phyloP scores from a whole-genome alignment of 2,329 filamentous ascomycete species.

The Neonectria ditissima region DNA sequence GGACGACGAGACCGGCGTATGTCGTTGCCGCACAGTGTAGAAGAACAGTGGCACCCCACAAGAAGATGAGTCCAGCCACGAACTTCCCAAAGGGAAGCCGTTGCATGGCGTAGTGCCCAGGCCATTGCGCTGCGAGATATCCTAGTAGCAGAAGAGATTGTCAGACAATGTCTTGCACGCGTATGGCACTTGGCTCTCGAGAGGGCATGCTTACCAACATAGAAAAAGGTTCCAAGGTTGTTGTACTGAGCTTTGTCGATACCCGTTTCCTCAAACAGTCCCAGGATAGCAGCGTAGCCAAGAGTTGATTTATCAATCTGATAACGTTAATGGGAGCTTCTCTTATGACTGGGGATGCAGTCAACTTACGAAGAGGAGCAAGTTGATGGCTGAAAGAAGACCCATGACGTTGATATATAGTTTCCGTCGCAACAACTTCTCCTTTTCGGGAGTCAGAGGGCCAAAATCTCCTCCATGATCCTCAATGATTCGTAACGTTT shows the following conservation, averaged over 20 bases:
- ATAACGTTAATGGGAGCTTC: not conserved
- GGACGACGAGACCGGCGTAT: conserved; percentile 52
- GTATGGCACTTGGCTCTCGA: not conserved
- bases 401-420: conserved; percentile 49
- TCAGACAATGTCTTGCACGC: not conserved
- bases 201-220: conserved; percentile 48
- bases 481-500: conserved; percentile 51
- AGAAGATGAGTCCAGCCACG: conserved; percentile 48
- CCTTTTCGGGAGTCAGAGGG: conserved; percentile 48
- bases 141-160: conserved; percentile 35
- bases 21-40: conserved; percentile 51
- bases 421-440: conserved; percentile 48
- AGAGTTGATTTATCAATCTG: conserved; percentile 56
- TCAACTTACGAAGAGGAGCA: conserved; percentile 51
- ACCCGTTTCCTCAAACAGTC: conserved; percentile 55
- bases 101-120: conserved; percentile 56
- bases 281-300: conserved; percentile 55
- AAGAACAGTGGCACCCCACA: conserved; percentile 52
- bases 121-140: conserved; percentile 52
- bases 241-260: conserved; percentile 54
- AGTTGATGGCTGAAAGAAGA: conserved; percentile 49
- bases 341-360: not conserved
- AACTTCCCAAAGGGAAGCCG: conserved; percentile 52
- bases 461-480: conserved; percentile 48
- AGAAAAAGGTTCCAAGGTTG: conserved; percentile 56